Evolutionary conservation across 768 basidiomycete species (phyloP).

Genomic region (Polyporus arcularius): DNA sequence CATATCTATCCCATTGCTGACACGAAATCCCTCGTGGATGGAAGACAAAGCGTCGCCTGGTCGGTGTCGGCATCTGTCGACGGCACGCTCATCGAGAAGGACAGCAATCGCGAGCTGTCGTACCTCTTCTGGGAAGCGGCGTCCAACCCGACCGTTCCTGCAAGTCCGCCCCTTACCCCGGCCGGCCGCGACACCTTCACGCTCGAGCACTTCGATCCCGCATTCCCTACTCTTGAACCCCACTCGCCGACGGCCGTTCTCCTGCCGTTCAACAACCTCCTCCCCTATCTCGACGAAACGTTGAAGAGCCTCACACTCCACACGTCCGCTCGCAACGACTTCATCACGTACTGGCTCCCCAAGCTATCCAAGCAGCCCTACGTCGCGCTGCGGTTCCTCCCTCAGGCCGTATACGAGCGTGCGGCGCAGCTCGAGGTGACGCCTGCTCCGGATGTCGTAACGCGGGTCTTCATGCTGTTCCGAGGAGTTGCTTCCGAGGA

Average conservation of each 20-base stretch:
- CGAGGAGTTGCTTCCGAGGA: conserved; percentile 34
- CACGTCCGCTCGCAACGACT: background rate
- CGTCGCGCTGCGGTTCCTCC: no score
- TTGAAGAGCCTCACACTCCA: background rate
- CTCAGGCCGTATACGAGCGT: no score
- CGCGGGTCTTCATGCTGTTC: conserved; percentile 52
- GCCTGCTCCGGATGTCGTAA: conserved; percentile 45
- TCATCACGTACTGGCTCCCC: background rate
- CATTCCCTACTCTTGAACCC: background rate
- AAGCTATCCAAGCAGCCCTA: no score
- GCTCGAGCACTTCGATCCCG: background rate
- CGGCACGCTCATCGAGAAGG: background rate
- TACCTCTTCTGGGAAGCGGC: background rate
- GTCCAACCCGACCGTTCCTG: background rate
- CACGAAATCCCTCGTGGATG: no score
- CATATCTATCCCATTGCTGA: background rate
- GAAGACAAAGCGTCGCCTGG: background rate
- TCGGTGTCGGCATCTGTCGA: background rate
- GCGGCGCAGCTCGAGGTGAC: conserved; percentile 29
- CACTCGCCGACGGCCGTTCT: background rate
- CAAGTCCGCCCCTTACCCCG: background rate
- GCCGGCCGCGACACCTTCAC: background rate
- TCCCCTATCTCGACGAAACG: background rate
- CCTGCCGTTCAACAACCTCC: background rate
- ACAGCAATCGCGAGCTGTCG: background rate